These are phyloP conservation scores for Poronia punctata DNA, from an alignment of 495 filamentous ascomycete species.

Conservation along the genomic window DNA sequence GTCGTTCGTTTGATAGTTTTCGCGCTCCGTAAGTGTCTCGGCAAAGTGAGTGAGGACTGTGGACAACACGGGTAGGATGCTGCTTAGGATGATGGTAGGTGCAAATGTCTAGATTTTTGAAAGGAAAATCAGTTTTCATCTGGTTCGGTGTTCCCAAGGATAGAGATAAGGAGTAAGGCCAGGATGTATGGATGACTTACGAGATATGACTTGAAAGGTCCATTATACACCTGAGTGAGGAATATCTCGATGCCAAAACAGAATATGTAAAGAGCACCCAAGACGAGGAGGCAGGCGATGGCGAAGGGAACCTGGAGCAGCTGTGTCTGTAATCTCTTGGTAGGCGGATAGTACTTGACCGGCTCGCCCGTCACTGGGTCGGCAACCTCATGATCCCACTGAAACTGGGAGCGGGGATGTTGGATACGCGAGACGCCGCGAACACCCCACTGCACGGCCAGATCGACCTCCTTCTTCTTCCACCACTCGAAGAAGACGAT, in stretches of 20 bases:
- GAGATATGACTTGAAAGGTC: constrained; percentile 78
- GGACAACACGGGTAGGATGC: constrained; percentile 69
- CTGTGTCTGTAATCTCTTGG: constrained; percentile 72
- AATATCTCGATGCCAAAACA: constrained; percentile 96
- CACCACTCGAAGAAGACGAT: constrained; percentile 92
- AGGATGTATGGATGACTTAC: constrained; percentile 40
- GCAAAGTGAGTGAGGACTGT: constrained; percentile 71
- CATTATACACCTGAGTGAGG: constrained; percentile 87
- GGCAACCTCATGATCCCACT: constrained; percentile 62
- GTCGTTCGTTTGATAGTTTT: constrained; percentile 86
- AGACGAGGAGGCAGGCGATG: constrained; percentile 54
- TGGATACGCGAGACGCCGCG: constrained; percentile 80
- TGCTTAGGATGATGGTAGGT: constrained; percentile 79
- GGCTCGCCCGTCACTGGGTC: constrained; percentile 85
- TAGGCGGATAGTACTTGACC: constrained; percentile 67
- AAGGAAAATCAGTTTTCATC: constrained; percentile 32
- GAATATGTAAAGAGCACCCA: constrained; percentile 75
- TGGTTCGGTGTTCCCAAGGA: neutral
- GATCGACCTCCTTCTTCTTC: constrained; percentile 88
- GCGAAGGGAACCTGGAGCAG: constrained; percentile 87
- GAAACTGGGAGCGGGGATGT: constrained; percentile 66
- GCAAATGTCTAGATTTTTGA: constrained; percentile 61
- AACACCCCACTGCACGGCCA: constrained; percentile 88
- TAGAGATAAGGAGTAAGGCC: too few species aligned
- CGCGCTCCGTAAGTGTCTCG: constrained; percentile 70